These are phyloP conservation scores for Solanum ahanhuiri DNA, from an alignment of 257 asterid species.

Conservation along the genomic window DNA sequence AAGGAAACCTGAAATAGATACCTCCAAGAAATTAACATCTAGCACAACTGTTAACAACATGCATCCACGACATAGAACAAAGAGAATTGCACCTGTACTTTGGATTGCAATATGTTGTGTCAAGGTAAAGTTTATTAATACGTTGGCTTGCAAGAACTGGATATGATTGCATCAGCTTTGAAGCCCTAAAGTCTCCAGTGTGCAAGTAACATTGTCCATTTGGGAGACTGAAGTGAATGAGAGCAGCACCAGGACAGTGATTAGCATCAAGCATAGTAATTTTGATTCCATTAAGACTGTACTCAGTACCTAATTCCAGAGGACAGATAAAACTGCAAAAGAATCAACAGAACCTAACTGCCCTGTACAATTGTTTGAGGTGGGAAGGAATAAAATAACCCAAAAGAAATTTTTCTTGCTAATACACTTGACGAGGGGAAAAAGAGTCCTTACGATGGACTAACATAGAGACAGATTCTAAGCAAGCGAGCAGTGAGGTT, in stretches of 20 bases:
- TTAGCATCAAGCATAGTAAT: conserved; percentile 25
- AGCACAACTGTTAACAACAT: neutral
- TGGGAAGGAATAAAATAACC: neutral
- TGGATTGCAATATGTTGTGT: conserved; percentile 22
- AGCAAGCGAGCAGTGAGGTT: conserved; percentile 18
- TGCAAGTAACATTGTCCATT: conserved; percentile 15
- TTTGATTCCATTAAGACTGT: conserved; percentile 9
- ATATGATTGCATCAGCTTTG: conserved; percentile 16
- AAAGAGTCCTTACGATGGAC: conserved; percentile 6
- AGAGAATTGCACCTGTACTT: conserved; percentile 11
- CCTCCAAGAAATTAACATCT: neutral
- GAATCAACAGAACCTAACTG: neutral
- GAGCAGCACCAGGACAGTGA: conserved; percentile 25
- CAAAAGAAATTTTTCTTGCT: neutral
- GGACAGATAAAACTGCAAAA: conserved; percentile 6
- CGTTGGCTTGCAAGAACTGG: conserved; percentile 1
- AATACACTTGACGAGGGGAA: neutral
- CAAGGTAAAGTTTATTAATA: conserved; percentile 16
- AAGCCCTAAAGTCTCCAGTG: conserved; percentile 25
- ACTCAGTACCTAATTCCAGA: conserved; percentile 8
- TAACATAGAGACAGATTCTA: conserved; percentile 10
- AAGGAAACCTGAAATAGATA: conserved; percentile 11
- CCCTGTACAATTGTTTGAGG: neutral
- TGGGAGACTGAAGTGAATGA: conserved; percentile 17
- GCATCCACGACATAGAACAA: neutral